Percentiles rank a stretch among this genome's conserved stretches.
These are phyloP conservation scores for Aspergillus sparsus DNA, from an alignment of 495 filamentous ascomycete genomes.

Conservation along the genomic window DNA sequence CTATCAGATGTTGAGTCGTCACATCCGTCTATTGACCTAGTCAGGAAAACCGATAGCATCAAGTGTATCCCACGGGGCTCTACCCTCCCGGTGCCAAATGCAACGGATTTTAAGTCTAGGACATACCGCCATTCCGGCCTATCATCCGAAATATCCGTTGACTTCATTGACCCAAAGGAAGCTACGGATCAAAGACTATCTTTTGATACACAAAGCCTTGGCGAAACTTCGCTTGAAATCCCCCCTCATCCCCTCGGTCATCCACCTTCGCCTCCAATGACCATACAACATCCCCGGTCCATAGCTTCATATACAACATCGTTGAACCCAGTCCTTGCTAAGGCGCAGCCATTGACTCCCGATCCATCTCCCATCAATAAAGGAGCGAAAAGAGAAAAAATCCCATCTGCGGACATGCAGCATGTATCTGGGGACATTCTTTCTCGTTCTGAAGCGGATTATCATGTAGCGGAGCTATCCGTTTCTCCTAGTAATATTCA, in stretches of 20 bases:
- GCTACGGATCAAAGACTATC: conserved; percentile 41
- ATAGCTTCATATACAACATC: conserved; percentile 42
- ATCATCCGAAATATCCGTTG: conserved; percentile 78
- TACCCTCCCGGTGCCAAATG: conserved; percentile 41
- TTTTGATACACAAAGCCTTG: conserved; percentile 35
- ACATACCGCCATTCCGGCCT: conserved; percentile 69
- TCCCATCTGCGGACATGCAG: conserved; percentile 31
- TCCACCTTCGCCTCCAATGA: conserved; percentile 79
- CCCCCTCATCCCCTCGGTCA: conserved; percentile 68
- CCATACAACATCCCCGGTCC: conserved; percentile 61
- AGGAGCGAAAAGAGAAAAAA: conserved; percentile 19
- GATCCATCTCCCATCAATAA: conserved; percentile 49
- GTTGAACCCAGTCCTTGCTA: conserved; percentile 41
- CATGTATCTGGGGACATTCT: conserved; percentile 44
- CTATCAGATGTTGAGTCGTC: conserved; percentile 43
- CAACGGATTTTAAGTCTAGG: conserved; percentile 59
- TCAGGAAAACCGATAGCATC: conserved; percentile 61
- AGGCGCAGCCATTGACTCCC: conserved; percentile 51
- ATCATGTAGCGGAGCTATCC: conserved; percentile 15
- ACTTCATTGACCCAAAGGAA: conserved; percentile 55
- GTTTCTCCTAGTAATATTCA: conserved; percentile 18
- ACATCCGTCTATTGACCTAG: conserved; percentile 53
- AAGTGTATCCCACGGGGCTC: conserved; percentile 50
- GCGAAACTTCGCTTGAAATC: conserved; percentile 51
- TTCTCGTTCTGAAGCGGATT: conserved; percentile 39